Conservation (phyloP, 2,329 filamentous ascomycete genomes). For the Graphilbum ipis-grandicollis region DNA sequence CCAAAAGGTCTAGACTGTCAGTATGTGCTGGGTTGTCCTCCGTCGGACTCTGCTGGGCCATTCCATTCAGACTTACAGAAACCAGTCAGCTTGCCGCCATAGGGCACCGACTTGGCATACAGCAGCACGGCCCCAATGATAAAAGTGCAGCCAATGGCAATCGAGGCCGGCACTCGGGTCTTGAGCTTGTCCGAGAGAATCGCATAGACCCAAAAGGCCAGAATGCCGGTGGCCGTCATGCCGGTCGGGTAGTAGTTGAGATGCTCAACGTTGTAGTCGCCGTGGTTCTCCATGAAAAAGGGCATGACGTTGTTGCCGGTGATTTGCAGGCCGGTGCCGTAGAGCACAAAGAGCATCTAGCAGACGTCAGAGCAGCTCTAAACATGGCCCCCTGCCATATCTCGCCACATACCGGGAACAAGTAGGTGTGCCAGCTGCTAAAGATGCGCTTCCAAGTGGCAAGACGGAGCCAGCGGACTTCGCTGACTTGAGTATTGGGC, state of each 20-base stretch:
- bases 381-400: too few species aligned
- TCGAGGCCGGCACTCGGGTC: neutral
- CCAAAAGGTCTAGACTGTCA: neutral
- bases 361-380: too few species aligned
- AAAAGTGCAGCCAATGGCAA: neutral
- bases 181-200: neutral
- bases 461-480: constrained; percentile 30
- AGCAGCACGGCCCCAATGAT: neutral
- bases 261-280: constrained; percentile 26
- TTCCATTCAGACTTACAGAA: too few species aligned
- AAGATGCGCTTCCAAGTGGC: constrained; percentile 29
- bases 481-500: constrained; percentile 16
- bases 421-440: constrained; percentile 13
- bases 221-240: constrained; percentile 35
- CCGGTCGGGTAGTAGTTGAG: constrained; percentile 39
- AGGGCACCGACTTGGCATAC: neutral
- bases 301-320: constrained; percentile 42
- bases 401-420: neutral
- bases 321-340: constrained; percentile 35
- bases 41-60: too few species aligned
- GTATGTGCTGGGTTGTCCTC: too few species aligned
- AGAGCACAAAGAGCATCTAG: neutral
- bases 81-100: neutral
- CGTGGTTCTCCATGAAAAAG: constrained; percentile 31
- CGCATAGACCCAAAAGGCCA: constrained; percentile 22